phyloP scores from a whole-genome alignment of 768 basidiomycete species.

The Psilocybe cubensis region DNA sequence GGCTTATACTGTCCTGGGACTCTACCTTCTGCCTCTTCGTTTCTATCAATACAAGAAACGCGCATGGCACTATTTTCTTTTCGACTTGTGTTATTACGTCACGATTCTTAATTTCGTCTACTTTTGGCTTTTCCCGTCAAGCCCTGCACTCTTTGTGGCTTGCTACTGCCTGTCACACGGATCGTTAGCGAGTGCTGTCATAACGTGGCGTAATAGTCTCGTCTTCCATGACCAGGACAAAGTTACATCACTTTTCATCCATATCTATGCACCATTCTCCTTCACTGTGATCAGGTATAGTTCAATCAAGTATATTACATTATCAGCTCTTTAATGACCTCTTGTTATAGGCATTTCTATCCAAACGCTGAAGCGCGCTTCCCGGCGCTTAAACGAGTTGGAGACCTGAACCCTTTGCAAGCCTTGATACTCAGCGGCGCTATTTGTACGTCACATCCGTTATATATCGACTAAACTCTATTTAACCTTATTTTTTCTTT shows the following conservation, averaged over 20 bases:
- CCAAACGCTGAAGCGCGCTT: slow-evolving; percentile 79
- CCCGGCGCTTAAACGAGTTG: slow-evolving; percentile 78
- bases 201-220: slow-evolving; percentile 98
- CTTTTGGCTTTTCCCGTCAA: slow-evolving; percentile 88
- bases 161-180: slow-evolving; percentile 95
- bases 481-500: slow-evolving; percentile 13
- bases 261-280: slow-evolving; percentile 90
- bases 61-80: slow-evolving; percentile 93
- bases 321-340: not conserved
- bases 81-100: slow-evolving; percentile 92
- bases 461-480: not conserved
- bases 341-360: slow-evolving; percentile 78
- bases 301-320: not conserved
- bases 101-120: slow-evolving; percentile 91
- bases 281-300: slow-evolving; percentile 89
- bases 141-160: slow-evolving; percentile 80
- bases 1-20: slow-evolving; percentile 77
- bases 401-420: slow-evolving; percentile 66
- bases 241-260: slow-evolving; percentile 93
- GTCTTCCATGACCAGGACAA: slow-evolving; percentile 99
- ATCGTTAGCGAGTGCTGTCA: slow-evolving; percentile 89
- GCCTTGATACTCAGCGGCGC: slow-evolving; percentile 81
- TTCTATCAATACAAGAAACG: slow-evolving; percentile 90
- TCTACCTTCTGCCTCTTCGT: slow-evolving; percentile 83
- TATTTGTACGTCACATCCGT: slow-evolving; percentile 67